Evolutionary conservation across 306 rosid genomes (phyloP).

Genomic region (Herpetospermum pedunculosum): DNA sequence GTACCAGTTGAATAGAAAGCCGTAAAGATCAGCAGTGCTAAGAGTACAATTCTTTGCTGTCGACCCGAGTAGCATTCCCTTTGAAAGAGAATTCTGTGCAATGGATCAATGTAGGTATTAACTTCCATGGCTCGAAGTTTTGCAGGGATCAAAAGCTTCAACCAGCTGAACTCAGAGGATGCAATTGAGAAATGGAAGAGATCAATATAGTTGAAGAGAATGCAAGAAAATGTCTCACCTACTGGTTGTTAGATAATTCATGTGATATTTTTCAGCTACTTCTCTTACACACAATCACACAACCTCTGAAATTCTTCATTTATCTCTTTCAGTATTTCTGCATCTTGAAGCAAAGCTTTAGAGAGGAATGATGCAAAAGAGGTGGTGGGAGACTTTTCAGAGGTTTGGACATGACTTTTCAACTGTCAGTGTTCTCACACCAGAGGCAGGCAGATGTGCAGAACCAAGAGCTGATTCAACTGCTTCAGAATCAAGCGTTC

Average conservation of each 20-base stretch:
- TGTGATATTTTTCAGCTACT: slow-evolving; percentile 8
- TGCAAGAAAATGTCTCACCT: slow-evolving; percentile 5
- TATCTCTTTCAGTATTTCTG: slow-evolving; percentile 9
- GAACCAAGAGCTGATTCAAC: slow-evolving; percentile 1
- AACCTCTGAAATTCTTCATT: slow-evolving; percentile 9
- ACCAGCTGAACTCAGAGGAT: background rate
- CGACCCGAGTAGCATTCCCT: background rate
- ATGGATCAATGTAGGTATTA: background rate
- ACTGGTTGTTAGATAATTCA: slow-evolving; percentile 17
- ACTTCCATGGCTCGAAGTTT: slow-evolving; percentile 8
- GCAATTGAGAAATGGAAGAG: background rate
- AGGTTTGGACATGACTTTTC: slow-evolving; percentile 12
- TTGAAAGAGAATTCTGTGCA: background rate
- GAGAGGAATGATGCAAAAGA: slow-evolving; percentile 12
- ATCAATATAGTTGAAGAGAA: background rate
- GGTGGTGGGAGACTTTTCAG: slow-evolving; percentile 19
- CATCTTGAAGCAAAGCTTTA: slow-evolving; percentile 14
- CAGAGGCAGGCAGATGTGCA: background rate
- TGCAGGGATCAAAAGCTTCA: background rate
- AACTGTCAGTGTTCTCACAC: slow-evolving; percentile 3
- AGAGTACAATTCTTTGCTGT: background rate
- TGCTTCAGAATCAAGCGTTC: slow-evolving; percentile 4
- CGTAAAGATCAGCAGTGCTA: background rate
- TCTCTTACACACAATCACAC: slow-evolving; percentile 1
- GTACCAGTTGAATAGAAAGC: background rate